These are phyloP conservation scores for Cordyceps pruinosa DNA, from an alignment of 2,329 filamentous ascomycete genomes.

Conservation along the genomic window DNA sequence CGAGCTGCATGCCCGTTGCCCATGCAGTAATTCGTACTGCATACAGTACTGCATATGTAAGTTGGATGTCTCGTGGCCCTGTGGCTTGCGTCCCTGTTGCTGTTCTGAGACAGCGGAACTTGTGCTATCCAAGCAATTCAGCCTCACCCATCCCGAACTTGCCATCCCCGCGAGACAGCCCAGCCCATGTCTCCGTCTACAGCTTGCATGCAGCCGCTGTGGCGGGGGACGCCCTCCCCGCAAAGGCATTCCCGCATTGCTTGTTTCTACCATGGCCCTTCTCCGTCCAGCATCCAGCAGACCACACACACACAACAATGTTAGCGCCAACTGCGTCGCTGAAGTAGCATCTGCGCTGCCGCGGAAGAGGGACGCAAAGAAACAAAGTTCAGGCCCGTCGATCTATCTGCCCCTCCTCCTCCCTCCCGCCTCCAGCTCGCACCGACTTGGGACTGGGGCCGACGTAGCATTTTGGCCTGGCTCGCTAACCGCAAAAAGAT, in stretches of 20 bases:
- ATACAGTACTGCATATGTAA: not conserved
- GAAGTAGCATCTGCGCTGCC: not conserved
- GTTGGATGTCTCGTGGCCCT: not conserved
- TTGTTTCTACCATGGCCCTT: not conserved
- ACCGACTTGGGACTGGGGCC: not conserved
- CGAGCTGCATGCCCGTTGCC: not conserved
- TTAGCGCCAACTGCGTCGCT: not conserved
- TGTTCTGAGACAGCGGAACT: not conserved
- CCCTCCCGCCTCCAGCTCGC: not conserved
- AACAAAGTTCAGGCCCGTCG: slow-evolving; percentile 1
- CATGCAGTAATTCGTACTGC: too few relatives aligned
- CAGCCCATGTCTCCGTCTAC: slow-evolving; percentile 5
- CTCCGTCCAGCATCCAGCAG: not conserved
- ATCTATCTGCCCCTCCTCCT: slow-evolving; percentile 2
- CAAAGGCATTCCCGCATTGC: not conserved
- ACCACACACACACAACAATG: not conserved
- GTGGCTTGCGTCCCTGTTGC: not conserved
- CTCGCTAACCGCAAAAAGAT: not conserved
- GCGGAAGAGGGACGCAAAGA: not conserved
- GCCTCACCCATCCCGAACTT: not conserved
- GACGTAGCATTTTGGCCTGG: not conserved
- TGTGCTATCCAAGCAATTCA: not conserved
- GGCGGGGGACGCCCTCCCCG: not conserved
- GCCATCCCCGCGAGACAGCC: not conserved
- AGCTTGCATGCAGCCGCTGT: slow-evolving; percentile 5